Base-by-base conservation (phyloP, 2,329 filamentous ascomycete species). In the Penicillium sp. region DNA sequence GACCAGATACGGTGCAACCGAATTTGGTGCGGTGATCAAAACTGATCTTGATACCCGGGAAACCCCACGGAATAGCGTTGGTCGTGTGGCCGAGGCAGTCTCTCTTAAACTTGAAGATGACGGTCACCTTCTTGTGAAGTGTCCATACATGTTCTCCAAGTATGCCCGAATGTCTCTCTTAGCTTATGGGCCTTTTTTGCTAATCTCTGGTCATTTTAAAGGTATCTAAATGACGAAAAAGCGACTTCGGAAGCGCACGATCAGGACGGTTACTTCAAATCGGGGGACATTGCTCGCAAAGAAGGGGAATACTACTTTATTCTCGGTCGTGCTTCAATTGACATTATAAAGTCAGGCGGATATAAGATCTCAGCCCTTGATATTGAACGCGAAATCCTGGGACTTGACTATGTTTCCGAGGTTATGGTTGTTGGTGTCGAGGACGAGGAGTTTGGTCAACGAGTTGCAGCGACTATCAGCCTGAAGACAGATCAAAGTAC, bases 291-390 rank as follows among this genome's bases (percentile, higher is more conserved):
- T 33, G 72, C 71, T 16, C 60, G 64, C 9, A 60, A 60, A n/a
- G 64, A 72, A 29, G 60, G 59, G 73, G 71, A 71, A 26, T 77
- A 50, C 53, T 82, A 81, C 58, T 82, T 72, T 39, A 82, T 83
- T 29, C 69, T 81, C 37, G 81, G 81, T 2, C 75, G 81, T n/a
- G 79, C 77, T 8, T 80, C 77, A 3, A 71, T 81, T 13, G 81
- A 83, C 55, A 77, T 84, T 24, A 82, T 84, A 63, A 83, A 84
- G 56, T 79, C 77, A 1, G 80, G 81, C 5, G 81, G 81, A 0
- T 83, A 83, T 60, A 83, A 83, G 65, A 80, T 83, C 37, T 81
- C 77, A 0, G 80, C 81, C 3, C 67, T 83, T 11, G 81, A 83
- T 44, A 78, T 83, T n/a, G 81, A 83, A 65, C 70, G 81, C 14